Percentiles rank a stretch among this genome's conserved stretches.
Evolutionary conservation across 805 yeast genomes (phyloP).

Genomic region (Kodamaea lidongshanica): DNA sequence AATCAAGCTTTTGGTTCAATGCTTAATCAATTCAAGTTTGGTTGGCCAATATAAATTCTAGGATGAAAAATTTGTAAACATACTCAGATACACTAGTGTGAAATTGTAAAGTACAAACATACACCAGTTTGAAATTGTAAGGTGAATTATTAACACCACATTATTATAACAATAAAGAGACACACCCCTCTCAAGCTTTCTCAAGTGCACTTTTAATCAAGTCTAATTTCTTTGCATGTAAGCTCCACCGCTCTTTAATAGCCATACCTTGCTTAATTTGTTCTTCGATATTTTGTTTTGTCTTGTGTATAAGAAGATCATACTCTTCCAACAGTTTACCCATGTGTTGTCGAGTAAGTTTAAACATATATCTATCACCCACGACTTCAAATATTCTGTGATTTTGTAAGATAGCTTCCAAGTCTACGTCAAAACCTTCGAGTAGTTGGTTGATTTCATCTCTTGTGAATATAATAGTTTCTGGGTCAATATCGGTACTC

Average conservation of each 20-base stretch:
- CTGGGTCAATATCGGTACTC: conserved; percentile 9
- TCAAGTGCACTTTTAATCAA: conserved; percentile 19
- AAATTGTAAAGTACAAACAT: too few species aligned
- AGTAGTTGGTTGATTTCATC: conserved; percentile 18
- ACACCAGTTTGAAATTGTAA: too few species aligned
- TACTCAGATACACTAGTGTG: too few species aligned
- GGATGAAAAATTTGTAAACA: too few species aligned
- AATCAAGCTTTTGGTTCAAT: too few species aligned
- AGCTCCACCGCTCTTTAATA: conserved; percentile 31
- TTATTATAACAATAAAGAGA: too few species aligned
- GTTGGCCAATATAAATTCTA: too few species aligned
- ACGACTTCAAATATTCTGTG: conserved; percentile 16
- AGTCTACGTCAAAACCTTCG: conserved; percentile 10
- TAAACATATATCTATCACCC: conserved; percentile 20
- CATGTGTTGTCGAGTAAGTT: conserved; percentile 17
- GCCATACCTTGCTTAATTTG: conserved; percentile 26
- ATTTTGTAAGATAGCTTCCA: conserved; percentile 11
- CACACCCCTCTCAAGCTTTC: conserved; percentile 1
- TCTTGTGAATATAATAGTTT: conserved; percentile 14
- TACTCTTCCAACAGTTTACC: conserved; percentile 26
- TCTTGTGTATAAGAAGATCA: conserved; percentile 22
- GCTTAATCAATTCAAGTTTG: too few species aligned
- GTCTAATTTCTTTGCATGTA: conserved; percentile 29
- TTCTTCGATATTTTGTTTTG: conserved; percentile 21
- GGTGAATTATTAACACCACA: too few species aligned